Evolutionary conservation across 139 green algal genomes (phyloP).

Genomic region (Micractinium conductrix): DNA sequence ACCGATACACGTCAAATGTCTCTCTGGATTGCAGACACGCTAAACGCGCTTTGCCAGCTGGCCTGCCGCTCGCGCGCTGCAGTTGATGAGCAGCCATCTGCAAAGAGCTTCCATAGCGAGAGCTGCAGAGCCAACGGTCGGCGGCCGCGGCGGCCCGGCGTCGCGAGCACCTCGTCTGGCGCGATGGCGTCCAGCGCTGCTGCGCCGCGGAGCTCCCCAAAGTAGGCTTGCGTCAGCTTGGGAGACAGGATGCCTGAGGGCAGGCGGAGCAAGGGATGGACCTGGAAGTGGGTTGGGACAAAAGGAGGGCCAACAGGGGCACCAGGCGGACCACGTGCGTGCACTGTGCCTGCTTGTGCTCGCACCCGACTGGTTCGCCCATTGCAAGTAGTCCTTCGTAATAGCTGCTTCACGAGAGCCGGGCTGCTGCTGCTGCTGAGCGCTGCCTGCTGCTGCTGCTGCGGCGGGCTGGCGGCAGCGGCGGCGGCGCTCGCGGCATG

Average conservation of each 20-base stretch:
- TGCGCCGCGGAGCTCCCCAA: constrained; percentile 40
- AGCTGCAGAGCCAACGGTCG: background rate
- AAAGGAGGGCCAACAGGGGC: background rate
- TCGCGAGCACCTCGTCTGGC: constrained; percentile 52
- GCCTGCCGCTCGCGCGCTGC: too few relatives aligned
- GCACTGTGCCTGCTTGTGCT: too few relatives aligned
- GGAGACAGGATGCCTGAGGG: constrained; percentile 26
- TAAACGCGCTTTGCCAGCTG: too few relatives aligned
- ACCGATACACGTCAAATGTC: too few relatives aligned
- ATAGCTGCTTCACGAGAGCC: constrained; percentile 1
- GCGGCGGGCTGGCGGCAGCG: background rate
- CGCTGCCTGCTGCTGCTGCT: background rate
- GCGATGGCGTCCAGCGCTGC: constrained; percentile 51
- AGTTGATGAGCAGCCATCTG: too few relatives aligned
- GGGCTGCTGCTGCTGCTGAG: constrained; percentile 1
- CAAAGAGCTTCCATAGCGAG: too few relatives aligned
- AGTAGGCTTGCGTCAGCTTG: constrained; percentile 42
- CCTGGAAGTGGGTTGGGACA: too few relatives aligned
- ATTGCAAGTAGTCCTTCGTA: constrained; percentile 19
- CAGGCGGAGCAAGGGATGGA: background rate
- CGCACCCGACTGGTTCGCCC: constrained; percentile 8
- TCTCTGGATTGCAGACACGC: too few relatives aligned
- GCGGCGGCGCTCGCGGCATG: background rate
- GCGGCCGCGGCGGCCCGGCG: too few relatives aligned
- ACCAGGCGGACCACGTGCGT: background rate